phyloP scores from a whole-genome alignment of 257 asterid genomes.

The Lavandula angustifolia region DNA sequence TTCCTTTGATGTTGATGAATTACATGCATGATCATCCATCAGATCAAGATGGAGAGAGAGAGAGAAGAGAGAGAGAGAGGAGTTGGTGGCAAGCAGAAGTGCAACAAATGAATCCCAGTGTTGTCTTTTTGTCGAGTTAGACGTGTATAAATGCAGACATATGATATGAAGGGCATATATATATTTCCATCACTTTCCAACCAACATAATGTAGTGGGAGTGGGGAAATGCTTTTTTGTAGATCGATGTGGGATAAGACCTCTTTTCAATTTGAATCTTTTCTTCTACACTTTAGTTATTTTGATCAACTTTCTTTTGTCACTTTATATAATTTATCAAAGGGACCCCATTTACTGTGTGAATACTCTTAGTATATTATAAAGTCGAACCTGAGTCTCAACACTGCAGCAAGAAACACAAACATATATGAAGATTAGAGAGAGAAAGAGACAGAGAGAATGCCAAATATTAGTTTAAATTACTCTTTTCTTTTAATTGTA shows the following conservation, averaged over 20 bases:
- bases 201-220: conserved; percentile 66
- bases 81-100: conserved; percentile 53
- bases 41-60: not conserved
- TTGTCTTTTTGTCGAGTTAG: conserved; percentile 55
- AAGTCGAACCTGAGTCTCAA: too few species aligned
- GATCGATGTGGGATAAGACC: conserved; percentile 48
- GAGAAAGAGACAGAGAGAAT: too few species aligned
- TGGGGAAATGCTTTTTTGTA: conserved; percentile 51
- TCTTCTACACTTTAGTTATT: not conserved
- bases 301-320: conserved; percentile 24
- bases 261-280: conserved; percentile 19
- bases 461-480: too few species aligned
- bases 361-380: not conserved
- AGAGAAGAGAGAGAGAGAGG: not conserved
- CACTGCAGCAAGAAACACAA: too few species aligned
- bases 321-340: conserved; percentile 24
- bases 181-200: conserved; percentile 11
- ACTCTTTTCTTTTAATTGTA: too few species aligned
- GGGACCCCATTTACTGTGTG: not conserved
- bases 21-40: too few species aligned
- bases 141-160: not conserved
- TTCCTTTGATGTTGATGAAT: too few species aligned
- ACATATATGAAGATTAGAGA: too few species aligned
- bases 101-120: conserved; percentile 68
- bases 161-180: conserved; percentile 60